Evolutionary conservation across 2,329 filamentous ascomycete species (phyloP), one percentile per base, ranked within the genome.

Genomic region (Talaromyces pinophilus): DNA sequence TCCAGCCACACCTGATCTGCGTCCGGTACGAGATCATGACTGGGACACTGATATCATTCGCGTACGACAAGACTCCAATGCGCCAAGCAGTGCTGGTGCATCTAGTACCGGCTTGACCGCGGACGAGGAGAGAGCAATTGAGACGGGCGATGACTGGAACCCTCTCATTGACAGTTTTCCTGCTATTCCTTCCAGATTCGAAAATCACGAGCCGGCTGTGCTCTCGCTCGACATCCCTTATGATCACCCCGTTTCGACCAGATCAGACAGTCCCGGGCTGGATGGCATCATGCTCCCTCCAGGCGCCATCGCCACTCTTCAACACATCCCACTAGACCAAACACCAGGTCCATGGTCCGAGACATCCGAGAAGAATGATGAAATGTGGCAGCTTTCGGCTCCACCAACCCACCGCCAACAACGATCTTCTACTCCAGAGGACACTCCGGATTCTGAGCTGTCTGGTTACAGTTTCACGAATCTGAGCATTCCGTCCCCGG

Each of bases 401-500:
- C 54, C 83, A 80, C 66, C 84, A 77, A 69, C 79, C 5, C 42
- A 38, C 85, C 70, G 80, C 42, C 80, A 76, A 40, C 79, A 75
- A 25, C 83, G 78, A 67, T 78, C 79, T 11, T 77, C 81, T 33
- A n/a, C 65, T 28, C 63, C 64, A 15, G 77, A 81, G 48, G 75
- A 76, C 22, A 82, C 82, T 0, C 82, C 86, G 10, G 80, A 83
- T 8, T 86, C 87, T 52, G 84, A 83, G 66, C 79, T 84, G 65
- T 90, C 89, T 15, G 82, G 88, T 15, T 89, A 89, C 65, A 91
- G 89, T 46, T 85, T 97, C 69, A 93, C 91, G 22, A 88, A 87
- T 67, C 85, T 97, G 22, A 93, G 93, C 30, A 93, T 98, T 40
- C 94, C 93, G 5, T 97, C 94, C 0, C 94, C 94, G 0, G 90